phyloP scores from a whole-genome alignment of 129 eudicot genomes.

The Arctium lappa region DNA sequence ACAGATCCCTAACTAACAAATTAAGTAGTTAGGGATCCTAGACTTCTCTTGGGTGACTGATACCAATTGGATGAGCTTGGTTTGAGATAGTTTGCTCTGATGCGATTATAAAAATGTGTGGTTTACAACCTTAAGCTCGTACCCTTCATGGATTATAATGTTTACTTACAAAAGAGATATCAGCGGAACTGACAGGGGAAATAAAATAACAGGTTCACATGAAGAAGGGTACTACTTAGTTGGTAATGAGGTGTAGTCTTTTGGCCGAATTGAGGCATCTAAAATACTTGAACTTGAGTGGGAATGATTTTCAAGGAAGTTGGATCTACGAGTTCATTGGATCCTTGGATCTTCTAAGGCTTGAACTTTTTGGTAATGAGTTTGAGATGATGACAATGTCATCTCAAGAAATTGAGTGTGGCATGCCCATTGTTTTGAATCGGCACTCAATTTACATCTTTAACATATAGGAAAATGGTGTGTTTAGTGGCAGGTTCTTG shows the following conservation, averaged over 20 bases:
- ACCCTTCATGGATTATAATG: background rate
- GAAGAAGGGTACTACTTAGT: background rate
- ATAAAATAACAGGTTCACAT: no score
- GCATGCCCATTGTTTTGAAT: no score
- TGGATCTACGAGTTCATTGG: conserved; percentile 16
- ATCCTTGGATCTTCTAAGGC: background rate
- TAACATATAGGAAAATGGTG: no score
- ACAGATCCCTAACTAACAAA: background rate
- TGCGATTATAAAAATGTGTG: background rate
- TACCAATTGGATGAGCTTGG: background rate
- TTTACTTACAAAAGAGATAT: background rate
- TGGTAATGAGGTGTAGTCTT: background rate
- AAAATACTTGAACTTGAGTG: conserved; percentile 15
- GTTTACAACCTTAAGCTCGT: background rate
- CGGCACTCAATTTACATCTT: no score
- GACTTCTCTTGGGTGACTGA: background rate
- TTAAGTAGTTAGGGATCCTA: background rate
- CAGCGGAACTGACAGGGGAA: background rate
- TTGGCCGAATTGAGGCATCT: conserved; percentile 13
- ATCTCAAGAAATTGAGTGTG: no score
- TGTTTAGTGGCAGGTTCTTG: no score
- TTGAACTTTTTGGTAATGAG: conserved; percentile 15
- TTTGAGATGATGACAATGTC: background rate
- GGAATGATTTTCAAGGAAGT: background rate
- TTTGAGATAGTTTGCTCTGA: background rate